Conservation (phyloP, 345 rosid genomes). For the Cochlearia excelsa region DNA sequence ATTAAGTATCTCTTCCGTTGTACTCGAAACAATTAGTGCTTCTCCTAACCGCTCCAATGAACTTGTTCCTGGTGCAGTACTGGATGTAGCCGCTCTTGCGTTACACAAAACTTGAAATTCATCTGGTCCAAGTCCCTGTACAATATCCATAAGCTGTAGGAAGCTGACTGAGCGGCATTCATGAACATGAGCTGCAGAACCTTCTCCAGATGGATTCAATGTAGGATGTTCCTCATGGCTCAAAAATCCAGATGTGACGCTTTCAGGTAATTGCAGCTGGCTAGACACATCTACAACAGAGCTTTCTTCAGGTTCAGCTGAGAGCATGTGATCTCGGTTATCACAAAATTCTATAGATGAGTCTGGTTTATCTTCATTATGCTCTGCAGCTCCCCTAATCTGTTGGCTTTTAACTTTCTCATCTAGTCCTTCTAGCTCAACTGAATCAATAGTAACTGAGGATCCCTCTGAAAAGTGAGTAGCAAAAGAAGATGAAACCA, state of each 20-base stretch:
- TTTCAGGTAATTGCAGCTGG: constrained; percentile 40
- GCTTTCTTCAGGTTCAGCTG: constrained; percentile 30
- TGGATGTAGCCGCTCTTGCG: constrained; percentile 41
- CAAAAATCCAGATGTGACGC: constrained; percentile 34
- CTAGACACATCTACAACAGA: constrained; percentile 32
- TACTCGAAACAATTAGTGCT: constrained; percentile 51
- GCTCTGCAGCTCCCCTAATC: constrained; percentile 20
- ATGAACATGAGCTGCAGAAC: constrained; percentile 26
- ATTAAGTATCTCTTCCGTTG: constrained; percentile 51
- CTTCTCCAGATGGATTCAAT: constrained; percentile 29
- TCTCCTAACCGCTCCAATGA: constrained; percentile 55
- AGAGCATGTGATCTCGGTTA: constrained; percentile 25
- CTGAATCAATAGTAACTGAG: constrained; percentile 29
- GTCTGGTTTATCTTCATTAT: constrained; percentile 31
- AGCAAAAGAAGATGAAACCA: constrained; percentile 31
- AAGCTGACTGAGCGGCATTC: constrained; percentile 41
- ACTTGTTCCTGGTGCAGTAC: constrained; percentile 33
- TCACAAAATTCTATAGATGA: constrained; percentile 19
- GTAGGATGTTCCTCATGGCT: constrained; percentile 39
- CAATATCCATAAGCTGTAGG: constrained; percentile 44
- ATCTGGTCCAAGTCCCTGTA: constrained; percentile 55
- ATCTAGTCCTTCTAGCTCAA: constrained; percentile 33
- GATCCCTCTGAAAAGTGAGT: constrained; percentile 35
- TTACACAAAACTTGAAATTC: constrained; percentile 48
- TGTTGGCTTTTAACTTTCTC: constrained; percentile 25